Conservation (phyloP, 192 early-diverging fungal genomes). For the Diversispora epigaea region DNA sequence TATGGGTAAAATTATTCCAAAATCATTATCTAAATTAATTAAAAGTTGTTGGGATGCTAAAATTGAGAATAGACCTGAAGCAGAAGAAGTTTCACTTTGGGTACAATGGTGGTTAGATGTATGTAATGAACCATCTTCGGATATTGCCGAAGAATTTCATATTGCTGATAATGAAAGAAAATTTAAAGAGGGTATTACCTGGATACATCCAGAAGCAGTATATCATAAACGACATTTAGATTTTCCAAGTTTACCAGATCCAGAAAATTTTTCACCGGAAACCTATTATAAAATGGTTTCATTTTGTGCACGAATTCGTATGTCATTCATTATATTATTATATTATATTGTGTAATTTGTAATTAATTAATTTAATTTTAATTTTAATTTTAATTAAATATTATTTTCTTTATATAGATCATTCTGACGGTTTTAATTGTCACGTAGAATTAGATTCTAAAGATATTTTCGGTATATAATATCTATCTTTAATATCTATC, state of each 20-base stretch:
- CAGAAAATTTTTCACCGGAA: slow-evolving; percentile 10
- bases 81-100: slow-evolving; percentile 19
- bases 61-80: slow-evolving; percentile 16
- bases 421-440: not conserved
- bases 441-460: not conserved
- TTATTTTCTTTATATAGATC: not conserved
- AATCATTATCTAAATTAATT: slow-evolving; percentile 12
- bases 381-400: not conserved
- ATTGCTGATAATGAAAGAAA: not conserved
- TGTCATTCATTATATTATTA: not conserved
- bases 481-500: too few relatives aligned
- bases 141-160: slow-evolving; percentile 16
- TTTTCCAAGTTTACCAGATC: slow-evolving; percentile 6
- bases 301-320: not conserved
- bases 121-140: not conserved
- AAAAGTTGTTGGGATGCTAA: slow-evolving; percentile 27
- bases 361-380: not conserved
- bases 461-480: slow-evolving; percentile 1
- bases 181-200: not conserved
- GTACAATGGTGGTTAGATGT: slow-evolving; percentile 24
- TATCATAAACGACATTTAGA: slow-evolving; percentile 7
- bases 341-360: not conserved
- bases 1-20: slow-evolving; percentile 11
- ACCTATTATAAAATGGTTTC: slow-evolving; percentile 12
- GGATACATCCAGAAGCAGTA: slow-evolving; percentile 21